Conservation (phyloP, 495 filamentous ascomycete species). For the Talaromyces wortmannii region DNA sequence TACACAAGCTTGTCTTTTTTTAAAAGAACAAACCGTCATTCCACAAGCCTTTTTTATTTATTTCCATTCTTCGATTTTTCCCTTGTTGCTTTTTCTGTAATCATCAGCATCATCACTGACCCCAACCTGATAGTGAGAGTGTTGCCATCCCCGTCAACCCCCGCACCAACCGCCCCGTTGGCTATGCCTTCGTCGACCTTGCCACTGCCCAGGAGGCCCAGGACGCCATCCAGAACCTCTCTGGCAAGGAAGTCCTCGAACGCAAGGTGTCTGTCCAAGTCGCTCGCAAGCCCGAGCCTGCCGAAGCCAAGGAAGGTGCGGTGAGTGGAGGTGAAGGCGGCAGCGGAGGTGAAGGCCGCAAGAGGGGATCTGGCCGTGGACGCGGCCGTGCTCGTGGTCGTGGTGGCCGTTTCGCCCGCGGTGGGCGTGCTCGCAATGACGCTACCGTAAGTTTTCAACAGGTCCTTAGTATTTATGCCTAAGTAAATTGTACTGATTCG, state of each 20-base stretch:
- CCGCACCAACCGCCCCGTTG: conserved; percentile 94
- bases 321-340: conserved; percentile 59
- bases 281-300: conserved; percentile 90
- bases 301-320: conserved; percentile 69
- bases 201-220: conserved; percentile 90
- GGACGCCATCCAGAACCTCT: conserved; percentile 87
- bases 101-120: conserved; percentile 7
- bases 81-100: not conserved
- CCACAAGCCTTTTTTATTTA: no score
- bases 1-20: no score
- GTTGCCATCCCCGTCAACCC: conserved; percentile 98
- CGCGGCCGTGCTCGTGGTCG: conserved; percentile 72
- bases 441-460: not conserved
- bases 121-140: conserved; percentile 64
- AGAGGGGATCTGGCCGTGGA: conserved; percentile 68
- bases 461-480: no score
- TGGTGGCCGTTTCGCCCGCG: conserved; percentile 55
- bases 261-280: conserved; percentile 99
- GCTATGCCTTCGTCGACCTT: conserved; percentile 98
- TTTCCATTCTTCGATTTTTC: not conserved
- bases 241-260: conserved; percentile 92
- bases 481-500: no score
- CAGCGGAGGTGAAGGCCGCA: conserved; percentile 67
- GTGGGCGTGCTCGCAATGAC: conserved; percentile 44
- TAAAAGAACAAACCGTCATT: no score